Percentiles rank a stretch among this genome's conserved stretches.
phyloP scores from a whole-genome alignment of 495 filamentous ascomycete species.

The Penicillium turbatum region DNA sequence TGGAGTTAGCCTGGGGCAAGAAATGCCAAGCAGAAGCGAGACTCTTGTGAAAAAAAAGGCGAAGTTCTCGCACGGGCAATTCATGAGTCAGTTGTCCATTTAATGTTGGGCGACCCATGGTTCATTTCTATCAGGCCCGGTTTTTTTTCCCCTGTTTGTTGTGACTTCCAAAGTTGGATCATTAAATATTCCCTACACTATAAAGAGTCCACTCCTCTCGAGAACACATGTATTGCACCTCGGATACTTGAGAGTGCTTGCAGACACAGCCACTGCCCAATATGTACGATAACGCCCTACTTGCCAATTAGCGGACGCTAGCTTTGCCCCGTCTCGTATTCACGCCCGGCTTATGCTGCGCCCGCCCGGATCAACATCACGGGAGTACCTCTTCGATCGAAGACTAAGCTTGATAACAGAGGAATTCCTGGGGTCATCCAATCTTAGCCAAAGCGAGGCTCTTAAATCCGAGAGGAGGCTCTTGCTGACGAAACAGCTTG shows the following conservation, averaged over 20 bases:
- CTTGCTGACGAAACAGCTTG: constrained; percentile 16
- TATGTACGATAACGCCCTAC: constrained; percentile 1
- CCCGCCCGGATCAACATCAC: constrained; percentile 9
- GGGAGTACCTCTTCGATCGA: constrained; percentile 7
- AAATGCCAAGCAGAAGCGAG: background rate
- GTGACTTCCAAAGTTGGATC: background rate
- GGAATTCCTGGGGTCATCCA: background rate
- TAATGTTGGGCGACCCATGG: constrained; percentile 5
- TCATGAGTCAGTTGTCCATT: background rate
- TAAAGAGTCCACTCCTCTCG: background rate
- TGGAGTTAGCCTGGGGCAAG: background rate
- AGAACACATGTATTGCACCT: background rate
- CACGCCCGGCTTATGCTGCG: constrained; percentile 9
- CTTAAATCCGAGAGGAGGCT: constrained; percentile 16
- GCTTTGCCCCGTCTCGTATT: constrained; percentile 18
- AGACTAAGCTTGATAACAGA: background rate
- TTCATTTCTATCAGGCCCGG: background rate
- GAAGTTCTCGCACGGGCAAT: constrained; percentile 5
- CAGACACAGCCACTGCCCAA: constrained; percentile 15
- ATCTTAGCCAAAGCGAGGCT: constrained; percentile 8
- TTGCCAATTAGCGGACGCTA: constrained; percentile 13
- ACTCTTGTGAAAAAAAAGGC: background rate
- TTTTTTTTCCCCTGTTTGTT: background rate
- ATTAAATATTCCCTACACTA: background rate
- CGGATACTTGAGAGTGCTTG: background rate